These are phyloP conservation scores for Talaromyces piceae DNA, from an alignment of 2,329 filamentous ascomycete genomes.

Conservation along the genomic window DNA sequence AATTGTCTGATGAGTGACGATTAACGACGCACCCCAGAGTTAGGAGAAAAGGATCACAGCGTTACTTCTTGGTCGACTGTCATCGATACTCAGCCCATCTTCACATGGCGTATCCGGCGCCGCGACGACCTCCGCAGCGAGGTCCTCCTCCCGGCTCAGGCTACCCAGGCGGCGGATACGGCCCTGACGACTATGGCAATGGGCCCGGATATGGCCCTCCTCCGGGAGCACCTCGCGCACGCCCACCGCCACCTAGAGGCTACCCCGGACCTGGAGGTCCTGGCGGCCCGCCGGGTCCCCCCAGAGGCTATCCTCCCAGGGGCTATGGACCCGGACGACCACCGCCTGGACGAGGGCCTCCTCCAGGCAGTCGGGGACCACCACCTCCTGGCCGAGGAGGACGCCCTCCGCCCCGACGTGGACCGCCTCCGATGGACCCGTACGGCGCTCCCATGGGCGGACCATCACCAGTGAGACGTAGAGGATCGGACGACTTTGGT, in stretches of 20 bases:
- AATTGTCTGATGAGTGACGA: slow-evolving; percentile 8
- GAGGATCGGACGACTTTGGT: slow-evolving; percentile 25
- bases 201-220: slow-evolving; percentile 5
- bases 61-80: neutral
- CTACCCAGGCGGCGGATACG: slow-evolving; percentile 20
- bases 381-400: slow-evolving; percentile 11
- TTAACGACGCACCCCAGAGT: neutral
- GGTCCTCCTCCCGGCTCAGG: slow-evolving; percentile 13
- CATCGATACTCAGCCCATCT: neutral
- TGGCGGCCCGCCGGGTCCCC: neutral
- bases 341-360: slow-evolving; percentile 9
- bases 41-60: neutral
- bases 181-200: slow-evolving; percentile 14
- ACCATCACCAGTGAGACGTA: slow-evolving; percentile 24
- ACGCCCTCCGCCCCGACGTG: slow-evolving; percentile 24
- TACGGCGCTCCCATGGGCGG: slow-evolving; percentile 16
- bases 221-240: slow-evolving; percentile 3
- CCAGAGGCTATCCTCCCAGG: neutral
- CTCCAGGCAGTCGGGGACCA: slow-evolving; percentile 8
- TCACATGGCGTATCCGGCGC: slow-evolving; percentile 32
- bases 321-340: slow-evolving; percentile 9
- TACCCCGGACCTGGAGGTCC: slow-evolving; percentile 5
- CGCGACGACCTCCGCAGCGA: slow-evolving; percentile 23
- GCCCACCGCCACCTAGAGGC: slow-evolving; percentile 8
- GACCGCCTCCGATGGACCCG: slow-evolving; percentile 28